phyloP scores from a whole-genome alignment of 768 basidiomycete genomes.

The Amanita brunnescens region DNA sequence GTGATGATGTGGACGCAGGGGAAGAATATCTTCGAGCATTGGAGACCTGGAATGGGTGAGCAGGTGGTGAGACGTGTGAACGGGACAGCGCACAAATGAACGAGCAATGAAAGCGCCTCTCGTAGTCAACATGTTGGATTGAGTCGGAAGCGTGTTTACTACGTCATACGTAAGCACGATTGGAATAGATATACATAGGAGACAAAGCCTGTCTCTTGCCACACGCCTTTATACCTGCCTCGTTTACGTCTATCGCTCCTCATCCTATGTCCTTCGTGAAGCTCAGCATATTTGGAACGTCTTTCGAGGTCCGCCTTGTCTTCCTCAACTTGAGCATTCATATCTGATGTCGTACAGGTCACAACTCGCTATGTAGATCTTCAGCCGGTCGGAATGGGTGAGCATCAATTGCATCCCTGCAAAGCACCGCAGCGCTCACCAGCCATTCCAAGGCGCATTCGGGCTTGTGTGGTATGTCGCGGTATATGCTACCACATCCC shows the following conservation, averaged over 20 bases:
- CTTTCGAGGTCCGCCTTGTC: conserved; percentile 66
- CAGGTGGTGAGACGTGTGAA: neutral
- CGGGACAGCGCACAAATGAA: conserved; percentile 27
- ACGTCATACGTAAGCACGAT: conserved; percentile 1
- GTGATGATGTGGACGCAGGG: conserved; percentile 24
- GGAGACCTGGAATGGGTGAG: neutral
- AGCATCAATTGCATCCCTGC: conserved; percentile 20
- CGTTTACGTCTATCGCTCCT: neutral
- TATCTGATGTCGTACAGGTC: conserved; percentile 45
- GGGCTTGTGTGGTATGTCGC: conserved; percentile 87
- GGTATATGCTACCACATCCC: conserved; percentile 4
- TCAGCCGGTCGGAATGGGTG: conserved; percentile 98
- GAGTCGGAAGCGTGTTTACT: too few species aligned
- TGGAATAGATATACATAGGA: neutral
- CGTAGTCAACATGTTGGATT: conserved; percentile 35
- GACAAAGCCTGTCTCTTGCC: neutral
- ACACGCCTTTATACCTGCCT: neutral
- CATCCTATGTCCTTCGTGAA: conserved; percentile 87
- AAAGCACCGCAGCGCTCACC: conserved; percentile 10
- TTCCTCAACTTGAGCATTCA: conserved; percentile 11
- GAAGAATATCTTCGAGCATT: conserved; percentile 23
- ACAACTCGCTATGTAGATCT: conserved; percentile 99
- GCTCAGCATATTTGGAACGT: conserved; percentile 97
- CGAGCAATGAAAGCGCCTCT: conserved; percentile 30
- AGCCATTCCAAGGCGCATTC: conserved; percentile 63